Conservation (phyloP, 2,329 filamentous ascomycete genomes). For the Pestalotiopsis fici region DNA sequence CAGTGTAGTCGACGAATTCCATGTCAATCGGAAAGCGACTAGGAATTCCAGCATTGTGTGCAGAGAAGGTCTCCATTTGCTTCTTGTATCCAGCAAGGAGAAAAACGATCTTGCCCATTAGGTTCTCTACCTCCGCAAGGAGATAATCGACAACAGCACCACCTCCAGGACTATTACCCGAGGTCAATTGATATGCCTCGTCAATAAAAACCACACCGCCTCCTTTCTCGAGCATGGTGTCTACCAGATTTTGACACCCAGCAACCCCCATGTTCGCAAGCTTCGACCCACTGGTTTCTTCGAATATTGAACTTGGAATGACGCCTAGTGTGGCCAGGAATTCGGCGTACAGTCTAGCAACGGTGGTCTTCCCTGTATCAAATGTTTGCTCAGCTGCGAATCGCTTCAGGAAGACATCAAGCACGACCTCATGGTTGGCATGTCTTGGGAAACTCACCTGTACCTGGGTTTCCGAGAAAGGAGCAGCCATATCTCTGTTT, state of each 20-base stretch:
- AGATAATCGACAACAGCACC: slow-evolving; percentile 68
- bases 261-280: slow-evolving; percentile 64
- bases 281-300: slow-evolving; percentile 69
- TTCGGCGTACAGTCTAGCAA: slow-evolving; percentile 69
- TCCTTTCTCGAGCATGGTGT: slow-evolving; percentile 54
- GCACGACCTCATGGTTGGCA: too few relatives aligned
- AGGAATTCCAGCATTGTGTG: slow-evolving; percentile 70
- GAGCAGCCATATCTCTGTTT: slow-evolving; percentile 63
- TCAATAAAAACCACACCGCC: slow-evolving; percentile 78
- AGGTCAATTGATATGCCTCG: slow-evolving; percentile 74
- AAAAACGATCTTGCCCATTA: slow-evolving; percentile 69
- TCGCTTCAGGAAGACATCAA: background rate
- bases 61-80: slow-evolving; percentile 76
- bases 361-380: slow-evolving; percentile 67
- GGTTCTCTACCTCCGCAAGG: slow-evolving; percentile 72
- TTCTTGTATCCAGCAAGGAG: slow-evolving; percentile 73
- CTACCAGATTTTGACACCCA: slow-evolving; percentile 57
- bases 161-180: slow-evolving; percentile 58
- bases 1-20: slow-evolving; percentile 69
- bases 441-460: slow-evolving; percentile 61
- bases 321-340: slow-evolving; percentile 65
- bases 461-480: slow-evolving; percentile 74
- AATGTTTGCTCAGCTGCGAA: slow-evolving; percentile 12
- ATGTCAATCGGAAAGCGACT: slow-evolving; percentile 69
- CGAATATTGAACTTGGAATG: slow-evolving; percentile 59